Percentiles rank a stretch among this genome's conserved stretches.
Evolutionary conservation across 192 early-diverging fungal species (phyloP).

Genomic region (Coemansia sp.): DNA sequence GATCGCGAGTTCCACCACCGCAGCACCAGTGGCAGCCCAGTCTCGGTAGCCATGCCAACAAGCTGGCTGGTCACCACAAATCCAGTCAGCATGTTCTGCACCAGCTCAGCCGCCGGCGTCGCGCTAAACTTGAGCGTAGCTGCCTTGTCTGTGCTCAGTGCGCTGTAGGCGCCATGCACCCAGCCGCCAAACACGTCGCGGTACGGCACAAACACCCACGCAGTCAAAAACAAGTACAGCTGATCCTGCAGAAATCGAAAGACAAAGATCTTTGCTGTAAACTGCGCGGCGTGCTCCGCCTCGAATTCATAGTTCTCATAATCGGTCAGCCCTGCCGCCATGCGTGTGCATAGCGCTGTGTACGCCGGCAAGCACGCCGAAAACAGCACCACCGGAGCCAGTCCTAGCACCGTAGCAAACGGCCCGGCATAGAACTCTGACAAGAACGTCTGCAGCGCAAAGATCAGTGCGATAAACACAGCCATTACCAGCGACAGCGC

Average conservation of each 20-base stretch:
- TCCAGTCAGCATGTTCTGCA: constrained; percentile 60
- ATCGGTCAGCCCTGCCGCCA: constrained; percentile 65
- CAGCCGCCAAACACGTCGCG: constrained; percentile 63
- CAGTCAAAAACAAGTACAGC: constrained; percentile 83
- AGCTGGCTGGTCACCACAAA: constrained; percentile 85
- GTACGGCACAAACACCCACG: constrained; percentile 85
- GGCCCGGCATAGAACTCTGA: constrained; percentile 84
- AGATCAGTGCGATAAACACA: constrained; percentile 66
- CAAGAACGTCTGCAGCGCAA: constrained; percentile 72
- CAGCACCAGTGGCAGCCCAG: constrained; percentile 68
- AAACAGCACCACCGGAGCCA: constrained; percentile 75
- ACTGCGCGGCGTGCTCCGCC: constrained; percentile 64
- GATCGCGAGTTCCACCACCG: constrained; percentile 40
- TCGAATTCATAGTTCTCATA: constrained; percentile 84
- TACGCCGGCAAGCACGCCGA: constrained; percentile 70
- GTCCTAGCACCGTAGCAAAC: constrained; percentile 58
- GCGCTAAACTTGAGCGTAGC: constrained; percentile 35
- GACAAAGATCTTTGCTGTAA: constrained; percentile 83
- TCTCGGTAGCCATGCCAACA: constrained; percentile 71
- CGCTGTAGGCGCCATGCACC: constrained; percentile 32
- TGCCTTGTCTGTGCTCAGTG: constrained; percentile 4
- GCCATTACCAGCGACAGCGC: constrained; percentile 61
- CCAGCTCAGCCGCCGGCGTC: constrained; percentile 42
- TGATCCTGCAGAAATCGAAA: constrained; percentile 80
- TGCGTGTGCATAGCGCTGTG: constrained; percentile 61